Evolutionary conservation across 208 protist genomes (phyloP).

Genomic region (Plasmodiophora brassicae): DNA sequence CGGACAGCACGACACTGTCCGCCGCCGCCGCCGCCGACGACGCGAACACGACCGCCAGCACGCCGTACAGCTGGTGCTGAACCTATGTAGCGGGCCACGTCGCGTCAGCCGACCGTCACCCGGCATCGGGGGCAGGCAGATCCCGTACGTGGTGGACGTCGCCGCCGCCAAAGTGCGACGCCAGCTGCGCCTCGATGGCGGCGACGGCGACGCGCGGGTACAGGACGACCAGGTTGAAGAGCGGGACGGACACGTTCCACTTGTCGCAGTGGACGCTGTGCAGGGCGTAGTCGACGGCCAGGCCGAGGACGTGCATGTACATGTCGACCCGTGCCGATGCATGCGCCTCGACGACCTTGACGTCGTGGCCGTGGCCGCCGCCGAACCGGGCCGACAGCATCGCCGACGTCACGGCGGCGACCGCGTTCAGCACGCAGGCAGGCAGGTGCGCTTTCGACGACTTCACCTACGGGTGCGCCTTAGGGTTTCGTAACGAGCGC

Average conservation of each 20-base stretch:
- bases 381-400: not conserved
- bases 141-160: not conserved
- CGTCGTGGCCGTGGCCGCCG: not conserved
- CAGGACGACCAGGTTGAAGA: not conserved
- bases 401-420: not conserved
- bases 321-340: not conserved
- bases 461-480: too few relatives aligned
- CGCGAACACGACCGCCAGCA: not conserved
- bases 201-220: not conserved
- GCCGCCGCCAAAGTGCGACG: not conserved
- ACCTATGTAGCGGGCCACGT: not conserved
- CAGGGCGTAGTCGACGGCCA: not conserved
- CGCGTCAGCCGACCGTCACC: not conserved
- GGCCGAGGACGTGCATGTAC: not conserved
- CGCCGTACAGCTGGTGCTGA: not conserved
- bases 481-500: too few relatives aligned
- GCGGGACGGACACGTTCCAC: not conserved
- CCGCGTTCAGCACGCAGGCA: not conserved
- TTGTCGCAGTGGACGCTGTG: not conserved
- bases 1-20: not conserved
- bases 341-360: not conserved
- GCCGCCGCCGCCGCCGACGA: not conserved
- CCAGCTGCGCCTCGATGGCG: not conserved
- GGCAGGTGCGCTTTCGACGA: not conserved
- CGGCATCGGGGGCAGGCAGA: not conserved